Percentiles rank a stretch among this genome's conserved stretches.
phyloP scores from a whole-genome alignment of 2,329 filamentous ascomycete genomes.

The Alternaria solani region DNA sequence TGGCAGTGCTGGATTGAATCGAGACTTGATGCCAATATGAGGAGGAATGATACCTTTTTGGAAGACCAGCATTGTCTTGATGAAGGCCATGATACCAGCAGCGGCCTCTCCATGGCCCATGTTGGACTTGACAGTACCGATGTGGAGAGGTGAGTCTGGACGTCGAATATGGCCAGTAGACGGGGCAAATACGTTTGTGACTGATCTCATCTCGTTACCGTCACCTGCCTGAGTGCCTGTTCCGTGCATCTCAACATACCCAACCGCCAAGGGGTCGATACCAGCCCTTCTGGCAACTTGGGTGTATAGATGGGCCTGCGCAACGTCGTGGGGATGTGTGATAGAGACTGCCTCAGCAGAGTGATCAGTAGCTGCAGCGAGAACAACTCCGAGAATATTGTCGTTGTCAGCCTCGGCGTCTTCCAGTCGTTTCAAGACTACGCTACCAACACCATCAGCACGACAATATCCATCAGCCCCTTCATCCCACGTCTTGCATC shows the following conservation, averaged over 20 bases:
- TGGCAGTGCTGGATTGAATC: not conserved
- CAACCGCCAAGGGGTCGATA: constrained; percentile 44
- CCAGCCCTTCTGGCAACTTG: constrained; percentile 43
- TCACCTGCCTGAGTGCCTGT: constrained; percentile 46
- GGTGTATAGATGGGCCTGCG: constrained; percentile 27
- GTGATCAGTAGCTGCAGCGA: constrained; percentile 43
- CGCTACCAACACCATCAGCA: constrained; percentile 38
- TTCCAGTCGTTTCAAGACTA: constrained; percentile 46
- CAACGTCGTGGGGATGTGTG: constrained; percentile 37
- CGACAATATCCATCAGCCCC: constrained; percentile 45
- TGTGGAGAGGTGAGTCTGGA: constrained; percentile 23
- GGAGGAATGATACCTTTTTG: constrained; percentile 35
- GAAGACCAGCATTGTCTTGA: constrained; percentile 47
- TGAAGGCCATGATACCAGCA: constrained; percentile 40
- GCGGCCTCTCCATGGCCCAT: constrained; percentile 50
- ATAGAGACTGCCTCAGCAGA: constrained; percentile 46
- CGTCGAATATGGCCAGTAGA: constrained; percentile 11
- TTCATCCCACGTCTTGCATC: constrained; percentile 47
- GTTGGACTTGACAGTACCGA: constrained; percentile 46
- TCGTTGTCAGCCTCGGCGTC: constrained; percentile 46
- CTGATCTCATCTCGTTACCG: constrained; percentile 32
- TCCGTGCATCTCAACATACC: constrained; percentile 45
- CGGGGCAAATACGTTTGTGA: constrained; percentile 19
- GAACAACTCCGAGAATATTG: constrained; percentile 43
- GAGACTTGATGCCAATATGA: constrained; percentile 51